Percentiles rank a stretch among this genome's conserved stretches.
phyloP scores from a whole-genome alignment of 805 yeast genomes.

The Yarrowia sp. region DNA sequence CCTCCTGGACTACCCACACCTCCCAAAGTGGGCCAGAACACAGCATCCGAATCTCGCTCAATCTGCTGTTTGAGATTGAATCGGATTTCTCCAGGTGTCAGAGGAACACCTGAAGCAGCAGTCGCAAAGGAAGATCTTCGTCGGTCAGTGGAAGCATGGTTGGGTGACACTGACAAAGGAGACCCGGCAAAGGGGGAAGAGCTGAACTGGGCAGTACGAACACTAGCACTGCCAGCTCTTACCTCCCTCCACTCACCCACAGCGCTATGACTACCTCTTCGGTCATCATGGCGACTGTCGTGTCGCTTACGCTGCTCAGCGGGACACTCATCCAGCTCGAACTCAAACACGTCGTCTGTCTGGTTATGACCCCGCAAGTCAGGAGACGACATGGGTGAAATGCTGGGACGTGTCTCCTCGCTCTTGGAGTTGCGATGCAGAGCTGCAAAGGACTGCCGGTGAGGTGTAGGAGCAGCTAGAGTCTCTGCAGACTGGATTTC shows the following conservation, averaged over 20 bases:
- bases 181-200: not conserved
- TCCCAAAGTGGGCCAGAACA: conserved; percentile 16
- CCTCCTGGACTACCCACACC: not conserved
- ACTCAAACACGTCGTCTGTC: conserved; percentile 27
- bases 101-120: conserved; percentile 1
- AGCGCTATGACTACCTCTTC: not conserved
- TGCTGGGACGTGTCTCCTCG: not conserved
- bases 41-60: conserved; percentile 3
- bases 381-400: conserved; percentile 1
- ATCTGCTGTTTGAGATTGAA: conserved; percentile 13
- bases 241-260: conserved; percentile 6
- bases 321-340: conserved; percentile 27
- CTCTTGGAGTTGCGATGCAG: conserved; percentile 28
- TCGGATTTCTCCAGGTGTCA: not conserved
- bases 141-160: not conserved
- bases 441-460: conserved; percentile 24
- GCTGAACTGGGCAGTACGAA: not conserved
- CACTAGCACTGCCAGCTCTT: not conserved
- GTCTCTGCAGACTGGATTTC: not conserved
- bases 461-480: not conserved
- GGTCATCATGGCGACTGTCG: not conserved
- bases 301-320: not conserved
- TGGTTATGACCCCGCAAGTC: not conserved
- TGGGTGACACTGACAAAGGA: not conserved
- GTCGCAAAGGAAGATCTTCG: conserved; percentile 16